These are phyloP conservation scores for Haplosporangium gracile DNA, from an alignment of 192 early-diverging fungal species.

Conservation along the genomic window DNA sequence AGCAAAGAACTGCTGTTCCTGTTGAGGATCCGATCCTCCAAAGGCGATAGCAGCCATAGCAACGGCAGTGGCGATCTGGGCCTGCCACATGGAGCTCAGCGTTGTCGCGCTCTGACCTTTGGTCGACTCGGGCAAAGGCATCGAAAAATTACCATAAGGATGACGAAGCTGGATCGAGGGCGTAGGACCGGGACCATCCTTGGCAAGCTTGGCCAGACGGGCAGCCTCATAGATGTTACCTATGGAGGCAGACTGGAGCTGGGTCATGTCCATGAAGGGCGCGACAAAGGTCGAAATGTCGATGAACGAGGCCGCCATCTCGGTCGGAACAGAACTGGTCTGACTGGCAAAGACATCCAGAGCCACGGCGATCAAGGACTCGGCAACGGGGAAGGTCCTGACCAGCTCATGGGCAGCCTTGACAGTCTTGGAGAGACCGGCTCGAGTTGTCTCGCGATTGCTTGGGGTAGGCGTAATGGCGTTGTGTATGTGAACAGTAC, in stretches of 20 bases:
- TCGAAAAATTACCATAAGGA: constrained; percentile 39
- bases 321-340: constrained; percentile 14
- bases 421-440: constrained; percentile 29
- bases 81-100: constrained; percentile 31
- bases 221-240: constrained; percentile 36
- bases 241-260: constrained; percentile 24
- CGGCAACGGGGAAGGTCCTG: constrained; percentile 35
- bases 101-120: not conserved
- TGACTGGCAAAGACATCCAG: constrained; percentile 37
- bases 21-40: constrained; percentile 25
- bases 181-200: constrained; percentile 26
- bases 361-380: constrained; percentile 25
- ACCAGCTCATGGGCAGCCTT: constrained; percentile 31
- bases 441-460: constrained; percentile 28
- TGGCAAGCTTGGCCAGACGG: constrained; percentile 18
- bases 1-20: constrained; percentile 32
- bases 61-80: constrained; percentile 24
- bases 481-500: constrained; percentile 56
- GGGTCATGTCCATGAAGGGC: constrained; percentile 27
- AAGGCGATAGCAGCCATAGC: constrained; percentile 32
- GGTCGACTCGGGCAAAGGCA: constrained; percentile 18
- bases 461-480: constrained; percentile 30
- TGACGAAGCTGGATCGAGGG: constrained; percentile 38
- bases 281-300: constrained; percentile 28
- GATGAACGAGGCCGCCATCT: constrained; percentile 21